phyloP scores from a whole-genome alignment of 2,329 filamentous ascomycete genomes.

The Talaromyces sp. region DNA sequence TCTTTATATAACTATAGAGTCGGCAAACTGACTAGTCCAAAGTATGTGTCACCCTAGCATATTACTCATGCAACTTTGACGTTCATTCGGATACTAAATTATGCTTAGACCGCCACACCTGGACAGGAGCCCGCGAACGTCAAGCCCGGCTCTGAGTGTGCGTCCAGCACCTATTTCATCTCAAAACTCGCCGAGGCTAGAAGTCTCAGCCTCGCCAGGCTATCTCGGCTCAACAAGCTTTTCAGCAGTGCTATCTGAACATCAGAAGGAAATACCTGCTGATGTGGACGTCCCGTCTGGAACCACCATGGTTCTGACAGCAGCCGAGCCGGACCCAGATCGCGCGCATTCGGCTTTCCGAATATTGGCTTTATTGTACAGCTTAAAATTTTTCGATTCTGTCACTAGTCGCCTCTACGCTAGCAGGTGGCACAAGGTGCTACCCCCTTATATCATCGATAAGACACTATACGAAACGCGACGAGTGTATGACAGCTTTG shows the following conservation, averaged over 20 bases:
- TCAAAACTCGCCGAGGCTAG: conserved; percentile 13
- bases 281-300: conserved; percentile 26
- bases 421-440: conserved; percentile 23
- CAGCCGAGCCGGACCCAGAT: conserved; percentile 25
- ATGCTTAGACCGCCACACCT: background rate
- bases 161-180: conserved; percentile 10
- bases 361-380: conserved; percentile 30
- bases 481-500: conserved; percentile 27
- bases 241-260: conserved; percentile 34
- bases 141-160: conserved; percentile 13
- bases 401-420: conserved; percentile 29
- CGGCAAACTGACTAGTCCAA: conserved; percentile 9
- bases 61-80: background rate
- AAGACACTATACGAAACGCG: conserved; percentile 28
- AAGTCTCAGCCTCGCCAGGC: conserved; percentile 29
- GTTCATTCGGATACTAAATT: background rate
- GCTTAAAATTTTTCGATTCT: conserved; percentile 25
- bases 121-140: background rate
- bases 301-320: conserved; percentile 16
- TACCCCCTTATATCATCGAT: conserved; percentile 28
- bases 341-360: conserved; percentile 32
- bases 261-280: conserved; percentile 33
- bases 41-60: background rate
- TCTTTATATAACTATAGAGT: conserved; percentile 20
- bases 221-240: conserved; percentile 37